Percentiles rank a stretch among this genome's conserved stretches.
These are phyloP conservation scores for Fusarium sp. DNA, from an alignment of 2,329 filamentous ascomycete species.

Conservation along the genomic window DNA sequence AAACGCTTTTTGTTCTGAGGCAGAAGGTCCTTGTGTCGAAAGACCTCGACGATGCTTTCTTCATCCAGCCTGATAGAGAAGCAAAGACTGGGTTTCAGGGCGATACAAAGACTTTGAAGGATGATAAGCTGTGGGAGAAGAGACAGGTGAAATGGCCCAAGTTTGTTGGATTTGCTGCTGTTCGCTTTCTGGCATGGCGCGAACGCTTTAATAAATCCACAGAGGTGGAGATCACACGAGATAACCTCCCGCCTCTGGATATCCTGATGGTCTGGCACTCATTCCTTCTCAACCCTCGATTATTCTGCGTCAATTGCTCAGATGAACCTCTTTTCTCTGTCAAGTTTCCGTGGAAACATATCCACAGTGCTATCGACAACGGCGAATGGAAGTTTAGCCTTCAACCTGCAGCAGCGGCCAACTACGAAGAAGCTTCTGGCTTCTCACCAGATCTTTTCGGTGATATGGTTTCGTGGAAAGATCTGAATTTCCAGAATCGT, in stretches of 20 bases:
- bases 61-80: conserved; percentile 25
- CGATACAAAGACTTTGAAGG: conserved; percentile 42
- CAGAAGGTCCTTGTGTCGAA: conserved; percentile 39
- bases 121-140: conserved; percentile 30
- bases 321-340: conserved; percentile 28
- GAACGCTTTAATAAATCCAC: background rate
- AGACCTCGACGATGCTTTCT: conserved; percentile 35
- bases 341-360: conserved; percentile 37
- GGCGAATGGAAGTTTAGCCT: conserved; percentile 29
- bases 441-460: conserved; percentile 1
- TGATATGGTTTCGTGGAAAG: background rate
- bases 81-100: conserved; percentile 30
- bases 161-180: conserved; percentile 47
- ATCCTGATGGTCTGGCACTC: conserved; percentile 56
- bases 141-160: conserved; percentile 45
- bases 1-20: conserved; percentile 68
- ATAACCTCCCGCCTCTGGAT: conserved; percentile 47
- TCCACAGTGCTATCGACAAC: conserved; percentile 35
- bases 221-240: background rate
- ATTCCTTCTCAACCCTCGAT: conserved; percentile 51
- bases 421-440: background rate
- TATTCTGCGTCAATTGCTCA: conserved; percentile 34
- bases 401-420: background rate
- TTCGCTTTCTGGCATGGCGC: conserved; percentile 48
- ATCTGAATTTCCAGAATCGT: fast-evolving